These are phyloP conservation scores for Sporothrix schenckii DNA, from an alignment of 2,329 filamentous ascomycete genomes.

Conservation along the genomic window DNA sequence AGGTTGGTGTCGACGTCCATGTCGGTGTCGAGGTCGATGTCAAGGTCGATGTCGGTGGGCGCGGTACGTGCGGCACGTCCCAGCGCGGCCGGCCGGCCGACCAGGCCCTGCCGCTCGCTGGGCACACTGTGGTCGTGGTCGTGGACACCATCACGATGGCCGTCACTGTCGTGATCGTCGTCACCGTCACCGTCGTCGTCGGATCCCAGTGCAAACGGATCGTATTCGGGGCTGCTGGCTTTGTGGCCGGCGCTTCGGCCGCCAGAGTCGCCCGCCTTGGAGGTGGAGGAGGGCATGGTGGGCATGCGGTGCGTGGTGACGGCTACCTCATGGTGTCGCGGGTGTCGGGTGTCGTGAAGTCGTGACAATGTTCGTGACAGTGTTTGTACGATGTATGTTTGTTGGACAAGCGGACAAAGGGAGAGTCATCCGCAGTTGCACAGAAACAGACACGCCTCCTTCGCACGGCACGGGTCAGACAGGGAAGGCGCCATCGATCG, in stretches of 20 bases:
- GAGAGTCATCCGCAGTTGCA: no score
- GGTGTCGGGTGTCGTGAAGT: neutral
- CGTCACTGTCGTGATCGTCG: neutral
- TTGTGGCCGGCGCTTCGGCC: neutral
- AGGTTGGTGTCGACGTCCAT: conserved; percentile 28
- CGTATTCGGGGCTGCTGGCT: neutral
- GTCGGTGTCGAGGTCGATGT: neutral
- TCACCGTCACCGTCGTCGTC: neutral
- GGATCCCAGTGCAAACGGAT: neutral
- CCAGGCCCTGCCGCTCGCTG: conserved; percentile 11
- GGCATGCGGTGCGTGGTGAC: neutral
- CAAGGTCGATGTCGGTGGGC: neutral
- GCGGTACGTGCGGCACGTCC: neutral
- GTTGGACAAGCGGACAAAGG: neutral
- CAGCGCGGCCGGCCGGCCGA: neutral
- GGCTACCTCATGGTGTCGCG: conserved; percentile 1
- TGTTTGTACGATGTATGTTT: no score
- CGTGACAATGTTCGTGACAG: no score
- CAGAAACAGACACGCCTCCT: no score
- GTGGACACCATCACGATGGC: no score
- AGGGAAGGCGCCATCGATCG: conserved; percentile 18
- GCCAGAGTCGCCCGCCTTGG: neutral
- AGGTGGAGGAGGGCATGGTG: neutral
- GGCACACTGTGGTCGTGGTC: neutral
- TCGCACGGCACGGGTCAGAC: neutral